phyloP scores from a whole-genome alignment of 2,329 filamentous ascomycete genomes.

The Amauroascus niger region DNA sequence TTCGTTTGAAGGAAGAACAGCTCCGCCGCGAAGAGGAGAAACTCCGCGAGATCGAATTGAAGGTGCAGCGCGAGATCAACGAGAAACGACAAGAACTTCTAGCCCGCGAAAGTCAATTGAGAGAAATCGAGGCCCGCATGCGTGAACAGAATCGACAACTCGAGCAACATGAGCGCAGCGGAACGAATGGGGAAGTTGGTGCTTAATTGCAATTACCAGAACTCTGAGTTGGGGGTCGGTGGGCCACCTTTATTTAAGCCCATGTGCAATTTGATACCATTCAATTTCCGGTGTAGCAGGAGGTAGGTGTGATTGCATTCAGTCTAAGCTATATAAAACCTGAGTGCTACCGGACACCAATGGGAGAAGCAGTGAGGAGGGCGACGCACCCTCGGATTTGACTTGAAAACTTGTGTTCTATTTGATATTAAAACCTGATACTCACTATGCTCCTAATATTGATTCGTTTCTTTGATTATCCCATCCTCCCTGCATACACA shows the following conservation, averaged over 20 bases:
- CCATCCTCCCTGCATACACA: background rate
- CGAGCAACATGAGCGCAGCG: slow-evolving; percentile 17
- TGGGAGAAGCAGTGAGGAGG: slow-evolving; percentile 3
- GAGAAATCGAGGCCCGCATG: slow-evolving; percentile 98
- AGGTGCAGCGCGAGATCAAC: slow-evolving; percentile 99
- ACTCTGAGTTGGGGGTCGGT: background rate
- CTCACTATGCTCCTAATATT: slow-evolving; percentile 13
- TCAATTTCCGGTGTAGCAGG: slow-evolving; percentile 5
- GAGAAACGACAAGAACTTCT: slow-evolving; percentile 98
- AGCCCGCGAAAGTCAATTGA: slow-evolving; percentile 94
- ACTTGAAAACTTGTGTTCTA: slow-evolving; percentile 6
- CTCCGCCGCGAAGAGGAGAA: slow-evolving; percentile 99
- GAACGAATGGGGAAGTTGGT: slow-evolving; percentile 24
- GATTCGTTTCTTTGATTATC: slow-evolving; percentile 4
- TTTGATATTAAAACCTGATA: slow-evolving; percentile 12
- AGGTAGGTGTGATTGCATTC: background rate
- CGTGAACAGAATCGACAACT: slow-evolving; percentile 56
- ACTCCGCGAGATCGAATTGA: slow-evolving; percentile 96
- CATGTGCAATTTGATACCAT: slow-evolving; percentile 8
- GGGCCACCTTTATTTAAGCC: background rate
- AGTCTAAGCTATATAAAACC: background rate
- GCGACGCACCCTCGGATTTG: slow-evolving; percentile 8
- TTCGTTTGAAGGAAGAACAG: slow-evolving; percentile 98
- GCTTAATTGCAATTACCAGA: background rate
- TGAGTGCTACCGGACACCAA: background rate